phyloP scores from a whole-genome alignment of 768 basidiomycete genomes.

The Epithele typhae region DNA sequence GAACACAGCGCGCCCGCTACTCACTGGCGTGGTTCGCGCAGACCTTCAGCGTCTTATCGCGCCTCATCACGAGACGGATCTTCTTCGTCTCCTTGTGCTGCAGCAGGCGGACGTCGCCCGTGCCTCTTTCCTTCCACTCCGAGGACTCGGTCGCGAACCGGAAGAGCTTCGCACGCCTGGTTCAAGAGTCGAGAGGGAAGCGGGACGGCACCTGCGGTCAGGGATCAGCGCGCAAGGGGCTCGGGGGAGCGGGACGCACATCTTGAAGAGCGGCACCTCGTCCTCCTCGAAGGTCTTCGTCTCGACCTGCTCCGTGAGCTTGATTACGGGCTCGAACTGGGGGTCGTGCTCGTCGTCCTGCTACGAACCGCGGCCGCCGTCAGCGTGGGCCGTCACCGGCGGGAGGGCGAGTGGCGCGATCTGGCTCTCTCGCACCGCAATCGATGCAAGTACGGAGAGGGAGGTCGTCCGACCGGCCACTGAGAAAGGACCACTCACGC shows the following conservation, averaged over 20 bases:
- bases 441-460: slow-evolving; percentile 16
- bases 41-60: slow-evolving; percentile 99
- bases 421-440: slow-evolving; percentile 15
- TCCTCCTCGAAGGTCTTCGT: slow-evolving; percentile 95
- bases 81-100: slow-evolving; percentile 87
- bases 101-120: slow-evolving; percentile 91
- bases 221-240: slow-evolving; percentile 10
- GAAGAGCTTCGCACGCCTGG: slow-evolving; percentile 97
- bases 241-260: slow-evolving; percentile 49
- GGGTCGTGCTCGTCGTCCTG: slow-evolving; percentile 78
- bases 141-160: slow-evolving; percentile 72
- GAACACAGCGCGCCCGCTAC: slow-evolving; percentile 18
- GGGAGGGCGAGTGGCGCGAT: slow-evolving; percentile 23
- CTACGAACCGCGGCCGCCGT: slow-evolving; percentile 10
- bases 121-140: slow-evolving; percentile 99
- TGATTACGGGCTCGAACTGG: slow-evolving; percentile 95
- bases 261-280: slow-evolving; percentile 91
- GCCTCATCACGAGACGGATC: slow-evolving; percentile 95
- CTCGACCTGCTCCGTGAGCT: slow-evolving; percentile 92
- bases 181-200: neutral
- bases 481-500: slow-evolving; percentile 42
- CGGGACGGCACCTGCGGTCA: neutral
- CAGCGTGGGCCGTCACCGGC: slow-evolving; percentile 10
- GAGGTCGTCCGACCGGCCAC: slow-evolving; percentile 9
- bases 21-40: slow-evolving; percentile 96